Percentiles rank a stretch among this genome's conserved stretches.
Conservation (phyloP, 495 filamentous ascomycete species). For the Penicillium herquei region DNA sequence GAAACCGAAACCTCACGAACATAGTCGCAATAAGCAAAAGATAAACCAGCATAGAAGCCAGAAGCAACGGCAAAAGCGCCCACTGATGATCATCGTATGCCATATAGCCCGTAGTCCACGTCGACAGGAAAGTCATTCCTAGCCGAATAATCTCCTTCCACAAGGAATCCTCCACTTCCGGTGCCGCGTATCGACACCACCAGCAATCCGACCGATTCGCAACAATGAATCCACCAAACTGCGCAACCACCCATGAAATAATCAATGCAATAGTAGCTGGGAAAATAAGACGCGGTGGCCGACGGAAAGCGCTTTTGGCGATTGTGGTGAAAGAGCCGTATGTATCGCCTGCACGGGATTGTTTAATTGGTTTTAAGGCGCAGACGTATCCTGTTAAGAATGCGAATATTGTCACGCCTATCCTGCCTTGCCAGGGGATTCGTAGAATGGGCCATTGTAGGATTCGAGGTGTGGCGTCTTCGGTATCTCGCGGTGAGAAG, state of each 20-base stretch:
- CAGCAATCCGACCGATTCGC: conserved; percentile 57
- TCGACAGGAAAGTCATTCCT: conserved; percentile 51
- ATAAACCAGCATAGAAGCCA: conserved; percentile 62
- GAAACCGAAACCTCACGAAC: conserved; percentile 55
- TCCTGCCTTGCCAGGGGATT: conserved; percentile 61
- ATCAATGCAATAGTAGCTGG: conserved; percentile 58
- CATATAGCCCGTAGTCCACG: conserved; percentile 60
- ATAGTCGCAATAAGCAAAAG: conserved; percentile 55
- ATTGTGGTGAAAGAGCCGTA: conserved; percentile 53
- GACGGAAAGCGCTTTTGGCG: conserved; percentile 62
- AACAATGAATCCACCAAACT: conserved; percentile 58
- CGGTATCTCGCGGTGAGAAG: conserved; percentile 52
- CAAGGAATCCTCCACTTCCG: conserved; percentile 41
- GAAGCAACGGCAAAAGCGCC: conserved; percentile 61
- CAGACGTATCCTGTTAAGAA: conserved; percentile 70
- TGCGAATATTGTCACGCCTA: conserved; percentile 66
- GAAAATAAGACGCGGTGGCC: conserved; percentile 62
- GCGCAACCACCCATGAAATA: conserved; percentile 61
- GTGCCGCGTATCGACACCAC: conserved; percentile 59
- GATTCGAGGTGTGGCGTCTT: conserved; percentile 46
- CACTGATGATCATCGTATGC: conserved; percentile 67
- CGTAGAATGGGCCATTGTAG: conserved; percentile 63
- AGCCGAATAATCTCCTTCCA: conserved; percentile 41
- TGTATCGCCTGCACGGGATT: conserved; percentile 53
- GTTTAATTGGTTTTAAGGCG: conserved; percentile 63